phyloP scores from a whole-genome alignment of 352 stramenopile genomes.

The Phytophthora chlamydospora region DNA sequence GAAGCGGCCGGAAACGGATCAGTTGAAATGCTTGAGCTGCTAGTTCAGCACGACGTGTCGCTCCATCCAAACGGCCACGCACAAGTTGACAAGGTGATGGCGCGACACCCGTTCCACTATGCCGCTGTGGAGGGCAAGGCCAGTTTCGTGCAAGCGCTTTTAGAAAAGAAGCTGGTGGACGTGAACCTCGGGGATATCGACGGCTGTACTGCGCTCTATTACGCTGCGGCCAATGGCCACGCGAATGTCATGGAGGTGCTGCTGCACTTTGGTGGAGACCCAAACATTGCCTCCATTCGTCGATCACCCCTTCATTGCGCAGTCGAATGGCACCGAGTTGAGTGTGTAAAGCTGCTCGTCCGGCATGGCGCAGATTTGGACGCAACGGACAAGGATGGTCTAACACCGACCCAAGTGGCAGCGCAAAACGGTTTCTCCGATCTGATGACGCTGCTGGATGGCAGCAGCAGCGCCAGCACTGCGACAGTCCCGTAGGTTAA shows the following conservation, averaged over 20 bases:
- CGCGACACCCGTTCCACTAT: conserved; percentile 84
- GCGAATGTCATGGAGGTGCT: conserved; percentile 55
- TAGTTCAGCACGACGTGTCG: conserved; percentile 56
- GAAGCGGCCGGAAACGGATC: conserved; percentile 71
- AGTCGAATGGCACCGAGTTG: conserved; percentile 70
- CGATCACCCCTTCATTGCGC: conserved; percentile 77
- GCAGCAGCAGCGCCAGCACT: background rate
- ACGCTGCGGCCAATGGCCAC: conserved; percentile 74
- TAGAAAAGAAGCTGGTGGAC: conserved; percentile 62
- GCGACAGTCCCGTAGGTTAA: background rate
- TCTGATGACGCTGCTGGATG: conserved; percentile 20
- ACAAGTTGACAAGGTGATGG: conserved; percentile 79
- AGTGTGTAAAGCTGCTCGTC: conserved; percentile 64
- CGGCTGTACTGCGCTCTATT: conserved; percentile 74
- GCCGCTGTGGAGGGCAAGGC: conserved; percentile 73
- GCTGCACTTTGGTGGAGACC: conserved; percentile 49
- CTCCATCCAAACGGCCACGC: conserved; percentile 45
- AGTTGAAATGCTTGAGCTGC: conserved; percentile 63
- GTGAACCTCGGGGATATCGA: conserved; percentile 72
- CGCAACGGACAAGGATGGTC: conserved; percentile 47
- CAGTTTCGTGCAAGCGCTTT: conserved; percentile 58
- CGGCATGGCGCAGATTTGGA: conserved; percentile 39
- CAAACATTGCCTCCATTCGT: conserved; percentile 65
- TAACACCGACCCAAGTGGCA: conserved; percentile 47
- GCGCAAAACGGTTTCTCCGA: conserved; percentile 42